A percentile compares a stretch with the other conserved stretches of the same genome.
phyloP scores from a whole-genome alignment of 202 grass and related monocot species.

The Setaria viridis region DNA sequence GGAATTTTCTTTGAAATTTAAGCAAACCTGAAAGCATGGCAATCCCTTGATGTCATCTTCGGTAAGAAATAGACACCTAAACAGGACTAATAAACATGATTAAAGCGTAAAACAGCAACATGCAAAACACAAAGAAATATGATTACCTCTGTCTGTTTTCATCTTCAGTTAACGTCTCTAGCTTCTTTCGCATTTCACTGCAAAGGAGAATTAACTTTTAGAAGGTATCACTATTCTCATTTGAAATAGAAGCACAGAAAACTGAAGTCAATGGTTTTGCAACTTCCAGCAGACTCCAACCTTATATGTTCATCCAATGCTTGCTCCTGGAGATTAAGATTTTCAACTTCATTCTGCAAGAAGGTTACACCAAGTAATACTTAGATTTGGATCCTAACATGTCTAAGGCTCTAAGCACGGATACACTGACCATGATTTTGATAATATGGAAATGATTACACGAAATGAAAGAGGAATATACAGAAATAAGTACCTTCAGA shows the following conservation, averaged over 20 bases:
- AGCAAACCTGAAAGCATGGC: constrained; percentile 86
- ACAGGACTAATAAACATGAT: constrained; percentile 32
- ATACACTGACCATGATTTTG: background rate
- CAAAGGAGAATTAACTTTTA: constrained; percentile 50
- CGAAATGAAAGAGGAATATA: constrained; percentile 25
- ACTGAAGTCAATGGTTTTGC: constrained; percentile 31
- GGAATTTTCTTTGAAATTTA: constrained; percentile 28
- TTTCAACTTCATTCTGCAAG: constrained; percentile 77
- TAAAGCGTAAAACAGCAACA: constrained; percentile 23
- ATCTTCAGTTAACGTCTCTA: constrained; percentile 75
- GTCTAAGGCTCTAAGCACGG: constrained; percentile 8
- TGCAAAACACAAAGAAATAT: constrained; percentile 21
- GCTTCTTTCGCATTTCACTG: constrained; percentile 79
- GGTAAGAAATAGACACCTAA: constrained; percentile 91
- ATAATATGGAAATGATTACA: constrained; percentile 34
- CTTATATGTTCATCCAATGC: constrained; percentile 76
- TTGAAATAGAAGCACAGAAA: constrained; percentile 35
- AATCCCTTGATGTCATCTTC: constrained; percentile 97
- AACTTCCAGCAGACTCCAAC: constrained; percentile 53
- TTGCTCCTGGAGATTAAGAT: constrained; percentile 73
- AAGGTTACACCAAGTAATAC: constrained; percentile 27
- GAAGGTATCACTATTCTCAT: constrained; percentile 28
- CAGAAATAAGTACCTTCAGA: constrained; percentile 66
- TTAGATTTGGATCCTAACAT: constrained; percentile 33
- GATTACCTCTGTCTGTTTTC: constrained; percentile 80